Conservation (phyloP, 306 rosid species). For the Heteromeles arbutifolia region DNA sequence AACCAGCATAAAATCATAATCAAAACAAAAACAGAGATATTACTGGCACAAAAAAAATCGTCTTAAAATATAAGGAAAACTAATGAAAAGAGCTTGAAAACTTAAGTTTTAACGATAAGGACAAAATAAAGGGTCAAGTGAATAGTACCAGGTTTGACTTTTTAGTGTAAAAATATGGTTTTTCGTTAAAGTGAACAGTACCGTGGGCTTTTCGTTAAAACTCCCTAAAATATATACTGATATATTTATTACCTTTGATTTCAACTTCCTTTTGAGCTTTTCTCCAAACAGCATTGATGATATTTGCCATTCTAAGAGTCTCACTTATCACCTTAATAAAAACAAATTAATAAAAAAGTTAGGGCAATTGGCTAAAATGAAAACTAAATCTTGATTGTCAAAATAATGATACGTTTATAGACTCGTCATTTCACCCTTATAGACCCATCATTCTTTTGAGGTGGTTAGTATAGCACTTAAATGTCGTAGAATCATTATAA, state of each 20-base stretch:
- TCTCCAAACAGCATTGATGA: slow-evolving; percentile 91
- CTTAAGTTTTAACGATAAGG: too few species aligned
- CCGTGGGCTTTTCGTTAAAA: too few species aligned
- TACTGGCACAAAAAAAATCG: not conserved
- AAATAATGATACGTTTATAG: not conserved
- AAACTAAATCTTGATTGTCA: not conserved
- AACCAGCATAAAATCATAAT: not conserved
- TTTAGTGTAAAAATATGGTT: too few species aligned
- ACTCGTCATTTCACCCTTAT: not conserved
- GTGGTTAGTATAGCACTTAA: not conserved
- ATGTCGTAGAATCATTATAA: too few species aligned
- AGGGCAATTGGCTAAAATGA: not conserved
- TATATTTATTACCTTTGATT: slow-evolving; percentile 63
- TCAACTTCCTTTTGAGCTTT: slow-evolving; percentile 69
- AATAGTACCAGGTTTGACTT: too few species aligned
- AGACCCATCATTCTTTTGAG: not conserved
- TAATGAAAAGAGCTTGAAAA: too few species aligned
- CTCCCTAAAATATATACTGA: not conserved
- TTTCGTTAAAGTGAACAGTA: too few species aligned
- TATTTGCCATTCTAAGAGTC: slow-evolving; percentile 88
- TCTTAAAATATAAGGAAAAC: not conserved
- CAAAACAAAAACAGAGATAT: too few species aligned
- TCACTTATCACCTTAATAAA: slow-evolving; percentile 70
- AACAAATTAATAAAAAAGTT: not conserved
- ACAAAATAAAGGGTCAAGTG: too few species aligned